Evolutionary conservation across 2,329 filamentous ascomycete species (phyloP), one percentile per base, ranked within the genome.

Genomic region (Penicillium brevicompactum): DNA sequence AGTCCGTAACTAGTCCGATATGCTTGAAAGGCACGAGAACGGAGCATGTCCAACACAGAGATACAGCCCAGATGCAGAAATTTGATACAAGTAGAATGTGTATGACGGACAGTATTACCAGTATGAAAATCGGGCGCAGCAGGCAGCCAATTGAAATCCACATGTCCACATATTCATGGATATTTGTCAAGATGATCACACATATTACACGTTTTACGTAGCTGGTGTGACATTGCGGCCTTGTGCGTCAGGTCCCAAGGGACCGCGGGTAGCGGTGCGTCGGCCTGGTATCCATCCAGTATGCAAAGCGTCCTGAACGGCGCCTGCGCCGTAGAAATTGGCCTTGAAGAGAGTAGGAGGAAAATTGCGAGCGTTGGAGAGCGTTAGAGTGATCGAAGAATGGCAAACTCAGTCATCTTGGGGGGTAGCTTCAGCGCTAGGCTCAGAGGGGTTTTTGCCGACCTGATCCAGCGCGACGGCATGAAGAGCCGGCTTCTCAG

Each of bases 401-500:
- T 22, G 9, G 24, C 27, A 31, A 27, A 14, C 46, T 65, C 53
- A 65, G 37, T 55, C 56, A 16, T 52, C 38, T 38, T 55, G 49
- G 2, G 54, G 30, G 6, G 47, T 40, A 13, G 59, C 24, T 2
- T 60, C 49, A 22, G 67, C 58, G 49, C 70, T 64, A 45, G 70
- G 69, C n/a, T 71, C 49, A 13, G 73, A 56, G 18, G 73, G 70
- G 54, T 70, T 77, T 5, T 72, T 74, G 16, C 72, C 72, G 24
- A 92, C 84, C 11, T 84, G 84, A 71, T 96, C 90, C 43, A 97
- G 76, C 1, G 92, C 91, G 22, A 90, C 93, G 5, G 91, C 87
- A 72, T 97, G 94, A 59, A 97, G 76, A 3, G 94, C 92, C 14
- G 94, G 94, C 68, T 89, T 90, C 46, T 81, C 80, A 14, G 76